These are phyloP conservation scores for Corymbia citriodora DNA, from an alignment of 441 rosid species.

Conservation along the genomic window DNA sequence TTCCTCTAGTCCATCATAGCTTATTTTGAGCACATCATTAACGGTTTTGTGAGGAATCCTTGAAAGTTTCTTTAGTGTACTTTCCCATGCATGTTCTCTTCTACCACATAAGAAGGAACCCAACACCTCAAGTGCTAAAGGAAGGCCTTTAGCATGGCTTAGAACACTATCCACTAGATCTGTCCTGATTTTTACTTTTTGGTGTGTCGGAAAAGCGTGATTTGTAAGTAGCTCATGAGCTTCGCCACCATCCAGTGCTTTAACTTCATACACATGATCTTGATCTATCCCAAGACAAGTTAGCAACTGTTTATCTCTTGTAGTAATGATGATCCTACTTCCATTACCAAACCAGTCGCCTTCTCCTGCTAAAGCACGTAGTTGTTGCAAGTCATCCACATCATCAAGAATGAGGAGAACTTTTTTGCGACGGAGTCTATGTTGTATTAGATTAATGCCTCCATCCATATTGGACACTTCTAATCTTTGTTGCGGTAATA, in stretches of 20 bases:
- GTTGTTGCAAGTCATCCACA: not conserved
- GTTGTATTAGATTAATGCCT: not conserved
- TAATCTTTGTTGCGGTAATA: accelerated
- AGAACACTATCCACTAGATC: accelerated
- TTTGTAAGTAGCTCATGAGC: accelerated
- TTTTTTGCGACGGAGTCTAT: not conserved
- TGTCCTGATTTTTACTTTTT: accelerated
- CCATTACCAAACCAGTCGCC: not conserved
- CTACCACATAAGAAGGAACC: not conserved
- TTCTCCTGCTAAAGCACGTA: not conserved
- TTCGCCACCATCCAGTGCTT: accelerated
- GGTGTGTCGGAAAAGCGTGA: accelerated
- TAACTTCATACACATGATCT: not conserved
- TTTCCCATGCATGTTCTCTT: not conserved
- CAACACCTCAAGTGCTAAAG: not conserved
- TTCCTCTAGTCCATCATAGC: not conserved
- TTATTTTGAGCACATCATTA: not conserved
- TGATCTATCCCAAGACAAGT: accelerated
- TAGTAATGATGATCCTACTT: not conserved
- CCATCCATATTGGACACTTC: accelerated
- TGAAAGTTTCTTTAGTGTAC: not conserved
- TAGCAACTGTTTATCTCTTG: not conserved
- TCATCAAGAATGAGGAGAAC: not conserved
- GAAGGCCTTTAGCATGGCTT: not conserved
- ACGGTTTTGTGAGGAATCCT: accelerated